Evolutionary conservation across 2,329 filamentous ascomycete species (phyloP).

Genomic region (Claviceps digitariae): DNA sequence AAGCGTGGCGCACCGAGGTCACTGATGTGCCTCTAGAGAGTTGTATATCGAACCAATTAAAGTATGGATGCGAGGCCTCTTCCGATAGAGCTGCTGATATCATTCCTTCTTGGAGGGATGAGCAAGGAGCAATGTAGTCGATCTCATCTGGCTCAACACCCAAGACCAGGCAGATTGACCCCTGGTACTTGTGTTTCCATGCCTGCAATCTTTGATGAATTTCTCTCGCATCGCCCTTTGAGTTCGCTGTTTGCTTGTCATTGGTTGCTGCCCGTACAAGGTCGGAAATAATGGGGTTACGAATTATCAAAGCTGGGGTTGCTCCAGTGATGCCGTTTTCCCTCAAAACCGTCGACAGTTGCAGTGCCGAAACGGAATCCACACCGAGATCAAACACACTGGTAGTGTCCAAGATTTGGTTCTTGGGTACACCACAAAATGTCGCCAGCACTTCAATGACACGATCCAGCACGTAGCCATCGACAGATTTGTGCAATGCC

Average conservation of each 20-base stretch:
- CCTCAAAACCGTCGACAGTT: constrained; percentile 52
- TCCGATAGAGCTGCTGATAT: constrained; percentile 52
- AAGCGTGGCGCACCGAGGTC: constrained; percentile 38
- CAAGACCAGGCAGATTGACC: constrained; percentile 38
- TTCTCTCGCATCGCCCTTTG: constrained; percentile 23
- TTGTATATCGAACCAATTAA: constrained; percentile 57
- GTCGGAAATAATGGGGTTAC: constrained; percentile 37
- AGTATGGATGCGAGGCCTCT: constrained; percentile 50
- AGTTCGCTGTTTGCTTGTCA: neutral
- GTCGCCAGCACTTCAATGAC: constrained; percentile 42
- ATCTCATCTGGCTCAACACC: constrained; percentile 38
- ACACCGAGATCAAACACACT: constrained; percentile 79
- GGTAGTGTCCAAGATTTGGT: constrained; percentile 36
- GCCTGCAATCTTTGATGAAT: constrained; percentile 49
- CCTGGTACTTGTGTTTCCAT: constrained; percentile 46
- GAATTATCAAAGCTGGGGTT: constrained; percentile 54
- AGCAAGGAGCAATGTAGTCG: constrained; percentile 69
- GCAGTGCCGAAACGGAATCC: constrained; percentile 74
- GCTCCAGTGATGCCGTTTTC: constrained; percentile 45
- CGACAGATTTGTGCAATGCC: constrained; percentile 15
- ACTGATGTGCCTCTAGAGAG: constrained; percentile 34
- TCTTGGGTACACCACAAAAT: constrained; percentile 31
- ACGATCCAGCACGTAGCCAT: constrained; percentile 25
- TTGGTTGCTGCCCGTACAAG: constrained; percentile 26
- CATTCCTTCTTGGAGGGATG: constrained; percentile 76